Evolutionary conservation across 2,329 filamentous ascomycete species (phyloP).

Genomic region (Teratosphaeriaceae sp.): DNA sequence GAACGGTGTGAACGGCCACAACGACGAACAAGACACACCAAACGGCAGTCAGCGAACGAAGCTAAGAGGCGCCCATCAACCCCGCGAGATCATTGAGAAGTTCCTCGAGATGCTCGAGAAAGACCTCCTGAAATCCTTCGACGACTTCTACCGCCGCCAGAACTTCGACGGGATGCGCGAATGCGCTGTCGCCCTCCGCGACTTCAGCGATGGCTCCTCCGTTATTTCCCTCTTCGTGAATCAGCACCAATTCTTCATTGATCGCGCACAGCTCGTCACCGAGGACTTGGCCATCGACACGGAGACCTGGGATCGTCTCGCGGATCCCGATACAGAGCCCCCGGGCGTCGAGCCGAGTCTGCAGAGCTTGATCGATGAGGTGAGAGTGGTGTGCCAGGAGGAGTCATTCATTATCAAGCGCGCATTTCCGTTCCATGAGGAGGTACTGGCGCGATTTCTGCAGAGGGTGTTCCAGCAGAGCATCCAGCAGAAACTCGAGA

Average conservation of each 20-base stretch:
- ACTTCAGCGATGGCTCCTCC: conserved; percentile 93
- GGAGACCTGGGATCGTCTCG: conserved; percentile 79
- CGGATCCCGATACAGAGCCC: conserved; percentile 88
- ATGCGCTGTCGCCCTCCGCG: conserved; percentile 85
- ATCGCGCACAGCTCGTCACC: conserved; percentile 81
- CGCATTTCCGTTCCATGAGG: conserved; percentile 93
- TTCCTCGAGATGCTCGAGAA: conserved; percentile 95
- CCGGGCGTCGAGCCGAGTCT: conserved; percentile 87
- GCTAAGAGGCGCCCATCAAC: conserved; percentile 39
- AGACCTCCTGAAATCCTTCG: conserved; percentile 90
- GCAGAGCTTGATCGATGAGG: conserved; percentile 88
- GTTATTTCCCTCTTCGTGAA: conserved; percentile 97
- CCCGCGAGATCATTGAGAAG: conserved; percentile 83
- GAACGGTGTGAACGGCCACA: conserved; percentile 45
- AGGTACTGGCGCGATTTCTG: conserved; percentile 85
- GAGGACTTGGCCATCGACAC: conserved; percentile 73
- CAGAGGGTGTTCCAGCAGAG: conserved; percentile 97
- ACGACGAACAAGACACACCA: conserved; percentile 34
- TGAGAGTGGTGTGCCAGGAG: conserved; percentile 91
- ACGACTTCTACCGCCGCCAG: conserved; percentile 89
- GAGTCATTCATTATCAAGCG: conserved; percentile 95
- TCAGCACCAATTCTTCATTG: conserved; percentile 99
- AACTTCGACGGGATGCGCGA: conserved; percentile 99
- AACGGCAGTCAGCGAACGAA: conserved; percentile 44
- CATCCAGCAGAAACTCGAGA: conserved; percentile 89